Evolutionary conservation across 2,329 filamentous ascomycete species (phyloP).

Genomic region (Fusarium incarnatum): DNA sequence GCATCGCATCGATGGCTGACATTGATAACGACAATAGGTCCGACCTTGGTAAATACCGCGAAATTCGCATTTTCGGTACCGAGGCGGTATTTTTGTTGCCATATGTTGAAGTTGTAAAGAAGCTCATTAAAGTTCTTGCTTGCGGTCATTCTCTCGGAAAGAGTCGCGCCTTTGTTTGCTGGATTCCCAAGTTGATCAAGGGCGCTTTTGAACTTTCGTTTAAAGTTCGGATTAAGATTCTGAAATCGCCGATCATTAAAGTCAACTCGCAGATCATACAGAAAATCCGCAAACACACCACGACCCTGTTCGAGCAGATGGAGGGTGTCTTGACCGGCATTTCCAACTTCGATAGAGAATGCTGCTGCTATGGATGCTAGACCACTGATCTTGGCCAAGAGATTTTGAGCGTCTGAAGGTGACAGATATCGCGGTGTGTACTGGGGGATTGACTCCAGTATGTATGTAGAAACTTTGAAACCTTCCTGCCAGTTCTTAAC

Average conservation of each 20-base stretch:
- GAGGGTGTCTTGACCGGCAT: accelerated
- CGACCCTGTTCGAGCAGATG: not conserved
- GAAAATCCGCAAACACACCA: not conserved
- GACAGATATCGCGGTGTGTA: not conserved
- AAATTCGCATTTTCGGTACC: not conserved
- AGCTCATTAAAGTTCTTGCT: not conserved
- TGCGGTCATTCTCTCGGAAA: not conserved
- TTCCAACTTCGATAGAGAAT: accelerated
- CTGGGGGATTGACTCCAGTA: not conserved
- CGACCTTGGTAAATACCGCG: not conserved
- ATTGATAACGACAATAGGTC: not conserved
- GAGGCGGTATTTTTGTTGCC: accelerated
- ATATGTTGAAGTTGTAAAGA: not conserved
- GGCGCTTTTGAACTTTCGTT: not conserved
- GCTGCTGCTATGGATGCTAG: not conserved
- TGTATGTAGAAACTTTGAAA: not conserved
- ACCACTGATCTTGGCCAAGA: not conserved
- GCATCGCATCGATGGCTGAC: not conserved
- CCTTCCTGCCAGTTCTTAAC: not conserved
- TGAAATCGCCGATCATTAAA: not conserved
- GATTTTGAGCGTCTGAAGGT: not conserved
- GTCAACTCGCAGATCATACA: not conserved
- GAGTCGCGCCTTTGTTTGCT: not conserved
- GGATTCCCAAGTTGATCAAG: not conserved
- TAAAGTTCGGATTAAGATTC: not conserved